A percentile compares a stretch with the other conserved stretches of the same genome.
These are phyloP conservation scores for Tillandsia fasciculata DNA, from an alignment of 176 grass and related monocot genomes.

Conservation along the genomic window DNA sequence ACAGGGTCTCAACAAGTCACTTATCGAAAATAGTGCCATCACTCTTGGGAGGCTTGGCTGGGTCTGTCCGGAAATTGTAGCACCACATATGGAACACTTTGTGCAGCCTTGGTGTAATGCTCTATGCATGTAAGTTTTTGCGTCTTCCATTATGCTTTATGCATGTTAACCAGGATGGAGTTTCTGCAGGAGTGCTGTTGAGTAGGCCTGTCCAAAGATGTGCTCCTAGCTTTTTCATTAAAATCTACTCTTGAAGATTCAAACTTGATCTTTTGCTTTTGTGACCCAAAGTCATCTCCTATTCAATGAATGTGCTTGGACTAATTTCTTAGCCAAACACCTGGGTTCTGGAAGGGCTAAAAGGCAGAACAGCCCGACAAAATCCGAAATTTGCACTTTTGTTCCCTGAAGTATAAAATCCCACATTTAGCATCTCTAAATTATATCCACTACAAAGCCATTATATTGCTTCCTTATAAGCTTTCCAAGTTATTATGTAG, in stretches of 20 bases:
- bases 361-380: too few species aligned
- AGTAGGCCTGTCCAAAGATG: too few species aligned
- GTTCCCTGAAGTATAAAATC: too few species aligned
- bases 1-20: constrained; percentile 81
- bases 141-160: constrained; percentile 3
- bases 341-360: background rate
- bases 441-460: background rate
- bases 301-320: background rate
- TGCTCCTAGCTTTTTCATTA: too few species aligned
- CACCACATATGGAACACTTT: constrained; percentile 90
- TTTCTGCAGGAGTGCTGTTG: too few species aligned
- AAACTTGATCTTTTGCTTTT: too few species aligned
- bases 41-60: constrained; percentile 92
- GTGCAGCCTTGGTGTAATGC: constrained; percentile 87
- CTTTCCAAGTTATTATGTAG: background rate
- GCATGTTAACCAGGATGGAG: background rate
- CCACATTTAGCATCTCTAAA: too few species aligned
- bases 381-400: too few species aligned
- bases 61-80: constrained; percentile 86
- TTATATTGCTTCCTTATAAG: background rate
- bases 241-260: too few species aligned
- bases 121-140: constrained; percentile 67
- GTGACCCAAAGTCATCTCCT: too few species aligned
- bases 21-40: constrained; percentile 91
- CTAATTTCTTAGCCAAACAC: background rate